Percentiles rank a stretch among this genome's conserved stretches.
These are phyloP conservation scores for Tieghemostelium lacteum DNA, from an alignment of 78 protist genomes.

Conservation along the genomic window DNA sequence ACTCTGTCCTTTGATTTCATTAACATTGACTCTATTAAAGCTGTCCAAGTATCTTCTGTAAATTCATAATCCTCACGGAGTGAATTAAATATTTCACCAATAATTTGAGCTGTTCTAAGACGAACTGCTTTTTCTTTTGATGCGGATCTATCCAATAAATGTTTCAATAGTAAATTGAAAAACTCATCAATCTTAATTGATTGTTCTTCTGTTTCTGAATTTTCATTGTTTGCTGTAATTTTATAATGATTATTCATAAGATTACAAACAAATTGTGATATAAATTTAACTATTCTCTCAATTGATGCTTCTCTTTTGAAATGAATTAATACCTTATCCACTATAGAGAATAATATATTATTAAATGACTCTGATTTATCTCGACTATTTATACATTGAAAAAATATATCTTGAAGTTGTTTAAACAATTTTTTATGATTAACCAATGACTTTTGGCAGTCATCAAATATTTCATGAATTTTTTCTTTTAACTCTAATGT, in stretches of 20 bases:
- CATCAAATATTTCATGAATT: conserved; percentile 16
- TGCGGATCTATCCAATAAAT: conserved; percentile 18
- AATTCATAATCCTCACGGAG: conserved; percentile 52
- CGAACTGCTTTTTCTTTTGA: conserved; percentile 43
- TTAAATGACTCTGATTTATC: not conserved
- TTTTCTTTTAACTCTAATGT: conserved; percentile 14
- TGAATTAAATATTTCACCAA: conserved; percentile 1
- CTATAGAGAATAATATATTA: not conserved
- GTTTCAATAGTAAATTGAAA: conserved; percentile 4
- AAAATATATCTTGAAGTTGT: not conserved
- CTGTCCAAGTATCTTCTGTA: not conserved
- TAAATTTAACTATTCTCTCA: conserved; percentile 20
- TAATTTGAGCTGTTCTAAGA: conserved; percentile 17
- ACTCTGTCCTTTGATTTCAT: conserved; percentile 24
- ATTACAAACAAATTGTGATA: not conserved
- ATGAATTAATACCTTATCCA: conserved; percentile 34
- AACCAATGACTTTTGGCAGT: conserved; percentile 2
- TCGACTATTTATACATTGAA: not conserved
- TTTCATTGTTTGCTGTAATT: not conserved
- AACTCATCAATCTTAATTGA: not conserved
- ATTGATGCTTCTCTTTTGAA: conserved; percentile 35
- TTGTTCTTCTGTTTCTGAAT: not conserved
- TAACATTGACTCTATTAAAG: conserved; percentile 8
- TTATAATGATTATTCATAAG: not conserved
- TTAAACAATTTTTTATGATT: conserved; percentile 2